These are phyloP conservation scores for Alternaria brassicae DNA, from an alignment of 2,329 filamentous ascomycete genomes.

Conservation along the genomic window DNA sequence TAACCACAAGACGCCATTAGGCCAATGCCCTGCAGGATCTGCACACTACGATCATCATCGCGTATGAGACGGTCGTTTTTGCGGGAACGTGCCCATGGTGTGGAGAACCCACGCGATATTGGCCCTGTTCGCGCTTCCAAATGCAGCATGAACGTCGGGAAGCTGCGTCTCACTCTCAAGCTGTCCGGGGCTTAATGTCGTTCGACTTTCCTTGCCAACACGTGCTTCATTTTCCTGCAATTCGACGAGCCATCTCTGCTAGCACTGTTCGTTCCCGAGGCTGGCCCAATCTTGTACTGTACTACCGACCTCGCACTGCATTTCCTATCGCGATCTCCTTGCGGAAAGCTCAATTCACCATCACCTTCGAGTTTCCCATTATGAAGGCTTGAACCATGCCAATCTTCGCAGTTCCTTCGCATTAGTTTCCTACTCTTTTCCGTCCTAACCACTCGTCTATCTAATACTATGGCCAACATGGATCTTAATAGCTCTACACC, in stretches of 20 bases:
- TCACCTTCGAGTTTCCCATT: background rate
- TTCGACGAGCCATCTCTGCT: background rate
- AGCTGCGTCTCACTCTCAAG: constrained; percentile 18
- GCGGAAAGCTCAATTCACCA: background rate
- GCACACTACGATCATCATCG: constrained; percentile 32
- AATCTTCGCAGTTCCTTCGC: background rate
- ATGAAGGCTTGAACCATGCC: constrained; percentile 9
- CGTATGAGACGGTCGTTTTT: constrained; percentile 28
- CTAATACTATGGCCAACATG: constrained; percentile 7
- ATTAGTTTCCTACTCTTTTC: constrained; percentile 7
- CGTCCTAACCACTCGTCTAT: constrained; percentile 6
- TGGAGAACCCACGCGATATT: constrained; percentile 15
- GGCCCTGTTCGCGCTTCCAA: constrained; percentile 23
- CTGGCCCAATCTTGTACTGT: background rate
- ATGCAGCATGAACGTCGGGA: constrained; percentile 25
- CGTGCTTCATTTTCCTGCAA: constrained; percentile 3
- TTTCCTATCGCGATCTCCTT: constrained; percentile 1
- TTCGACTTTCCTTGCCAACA: constrained; percentile 6
- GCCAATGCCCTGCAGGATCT: constrained; percentile 15
- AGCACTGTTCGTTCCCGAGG: background rate
- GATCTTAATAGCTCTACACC: constrained; percentile 27
- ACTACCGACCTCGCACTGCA: background rate
- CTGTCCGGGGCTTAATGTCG: constrained; percentile 1
- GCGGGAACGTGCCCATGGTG: constrained; percentile 25
- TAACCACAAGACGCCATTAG: constrained; percentile 15